phyloP scores from a whole-genome alignment of 1,139 yeast species.

The Taphrina pruni region DNA sequence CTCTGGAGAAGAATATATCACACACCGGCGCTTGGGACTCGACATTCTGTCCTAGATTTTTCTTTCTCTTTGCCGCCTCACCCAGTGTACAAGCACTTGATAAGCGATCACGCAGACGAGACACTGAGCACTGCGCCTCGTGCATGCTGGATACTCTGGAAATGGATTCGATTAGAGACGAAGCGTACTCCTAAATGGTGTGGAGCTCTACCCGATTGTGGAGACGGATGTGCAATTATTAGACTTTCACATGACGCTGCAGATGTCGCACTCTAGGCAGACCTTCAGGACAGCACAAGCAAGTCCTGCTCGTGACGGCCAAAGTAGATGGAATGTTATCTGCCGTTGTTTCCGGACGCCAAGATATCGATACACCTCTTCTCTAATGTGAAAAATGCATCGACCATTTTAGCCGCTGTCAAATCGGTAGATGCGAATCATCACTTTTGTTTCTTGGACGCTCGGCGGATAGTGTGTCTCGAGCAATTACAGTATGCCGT shows the following conservation, averaged over 20 bases:
- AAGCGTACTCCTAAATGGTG: background rate
- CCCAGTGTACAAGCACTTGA: too few relatives aligned
- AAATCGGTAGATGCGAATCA: constrained; percentile 53
- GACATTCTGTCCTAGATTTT: background rate
- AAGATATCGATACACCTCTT: constrained; percentile 54
- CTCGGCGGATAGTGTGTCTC: constrained; percentile 52
- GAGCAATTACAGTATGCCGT: constrained; percentile 61
- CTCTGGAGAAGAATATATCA: background rate
- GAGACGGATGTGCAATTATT: background rate
- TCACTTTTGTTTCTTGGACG: constrained; percentile 60
- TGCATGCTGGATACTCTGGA: too few relatives aligned
- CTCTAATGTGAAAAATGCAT: constrained; percentile 56
- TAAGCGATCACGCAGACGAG: too few relatives aligned
- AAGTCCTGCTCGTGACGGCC: too few relatives aligned
- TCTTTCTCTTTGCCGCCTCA: too few relatives aligned
- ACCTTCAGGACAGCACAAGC: too few relatives aligned
- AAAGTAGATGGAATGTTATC: constrained; percentile 6
- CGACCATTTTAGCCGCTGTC: constrained; percentile 53
- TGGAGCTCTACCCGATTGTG: constrained; percentile 11
- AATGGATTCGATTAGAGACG: background rate
- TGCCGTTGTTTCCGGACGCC: constrained; percentile 58
- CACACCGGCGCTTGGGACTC: constrained; percentile 36
- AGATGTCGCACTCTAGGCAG: too few relatives aligned
- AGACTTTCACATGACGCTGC: too few relatives aligned
- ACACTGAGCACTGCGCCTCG: too few relatives aligned